Evolutionary conservation across 805 yeast species (phyloP).

Genomic region (Pichia paraexigua): DNA sequence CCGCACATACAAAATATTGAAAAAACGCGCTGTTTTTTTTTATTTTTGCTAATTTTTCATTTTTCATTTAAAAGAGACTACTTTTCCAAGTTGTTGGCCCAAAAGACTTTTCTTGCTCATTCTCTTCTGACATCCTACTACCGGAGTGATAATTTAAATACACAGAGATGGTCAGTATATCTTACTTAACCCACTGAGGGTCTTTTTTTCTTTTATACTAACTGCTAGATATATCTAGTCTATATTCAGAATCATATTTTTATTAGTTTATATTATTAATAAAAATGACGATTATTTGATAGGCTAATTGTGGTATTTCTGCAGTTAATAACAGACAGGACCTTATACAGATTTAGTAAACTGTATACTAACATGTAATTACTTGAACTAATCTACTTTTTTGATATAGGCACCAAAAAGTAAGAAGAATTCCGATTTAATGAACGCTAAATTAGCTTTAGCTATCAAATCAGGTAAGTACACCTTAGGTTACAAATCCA

Average conservation of each 20-base stretch:
- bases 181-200: conserved; percentile 5
- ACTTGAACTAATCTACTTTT: neutral
- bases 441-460: conserved; percentile 97
- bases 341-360: neutral
- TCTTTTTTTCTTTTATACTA: neutral
- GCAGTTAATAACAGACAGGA: neutral
- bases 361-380: conserved; percentile 32
- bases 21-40: neutral
- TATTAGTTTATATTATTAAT: too few species aligned
- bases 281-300: neutral
- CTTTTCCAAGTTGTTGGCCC: too few species aligned
- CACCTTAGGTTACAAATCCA: conserved; percentile 99
- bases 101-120: neutral
- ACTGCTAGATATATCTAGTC: neutral
- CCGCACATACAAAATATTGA: neutral
- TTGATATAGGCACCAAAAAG: conserved; percentile 80
- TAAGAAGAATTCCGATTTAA: conserved; percentile 83
- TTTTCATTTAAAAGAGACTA: too few species aligned
- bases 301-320: neutral
- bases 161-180: conserved; percentile 98
- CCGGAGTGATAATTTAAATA: conserved; percentile 85
- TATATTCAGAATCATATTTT: neutral
- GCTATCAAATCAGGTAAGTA: conserved; percentile 99
- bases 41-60: neutral
- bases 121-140: conserved; percentile 29